phyloP scores from a whole-genome alignment of 2,329 filamentous ascomycete genomes.

The Ophiostoma piceae region DNA sequence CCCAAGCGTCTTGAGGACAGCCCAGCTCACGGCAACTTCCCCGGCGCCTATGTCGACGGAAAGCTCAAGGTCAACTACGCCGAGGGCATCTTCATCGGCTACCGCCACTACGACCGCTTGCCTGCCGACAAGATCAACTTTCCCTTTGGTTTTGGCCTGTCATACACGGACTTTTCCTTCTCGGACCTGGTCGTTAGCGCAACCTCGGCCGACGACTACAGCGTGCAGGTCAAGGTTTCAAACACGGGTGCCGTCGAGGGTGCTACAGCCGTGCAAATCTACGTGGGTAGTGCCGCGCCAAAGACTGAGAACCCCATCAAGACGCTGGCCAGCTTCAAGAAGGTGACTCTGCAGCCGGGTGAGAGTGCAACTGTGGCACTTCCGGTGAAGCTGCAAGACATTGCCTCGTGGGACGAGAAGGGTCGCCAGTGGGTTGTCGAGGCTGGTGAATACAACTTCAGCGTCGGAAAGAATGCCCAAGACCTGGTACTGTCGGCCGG shows the following conservation, averaged over 20 bases:
- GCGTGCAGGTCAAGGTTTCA: neutral
- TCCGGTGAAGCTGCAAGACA: neutral
- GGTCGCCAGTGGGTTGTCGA: conserved; percentile 5
- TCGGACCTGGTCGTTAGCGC: neutral
- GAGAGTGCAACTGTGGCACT: neutral
- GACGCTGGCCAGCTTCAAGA: conserved; percentile 4
- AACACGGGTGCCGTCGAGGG: conserved; percentile 1
- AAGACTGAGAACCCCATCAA: neutral
- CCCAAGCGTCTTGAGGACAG: conserved; percentile 63
- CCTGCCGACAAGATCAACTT: conserved; percentile 51
- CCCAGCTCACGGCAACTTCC: conserved; percentile 70
- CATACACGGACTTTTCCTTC: conserved; percentile 13
- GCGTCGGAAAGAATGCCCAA: conserved; percentile 1
- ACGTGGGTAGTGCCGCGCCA: neutral
- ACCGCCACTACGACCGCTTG: conserved; percentile 71
- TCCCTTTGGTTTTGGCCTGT: conserved; percentile 70
- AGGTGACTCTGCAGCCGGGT: neutral
- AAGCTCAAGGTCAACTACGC: conserved; percentile 64
- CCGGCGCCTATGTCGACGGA: conserved; percentile 50
- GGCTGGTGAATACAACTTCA: conserved; percentile 1
- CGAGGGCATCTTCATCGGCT: conserved; percentile 75
- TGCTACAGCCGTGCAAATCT: conserved; percentile 9
- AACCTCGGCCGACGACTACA: conserved; percentile 2
- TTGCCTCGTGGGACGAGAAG: conserved; percentile 9
- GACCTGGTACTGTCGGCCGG: conserved; percentile 3